Base-by-base conservation (phyloP, 2,329 filamentous ascomycete genomes). In the Fusarium sp. region DNA sequence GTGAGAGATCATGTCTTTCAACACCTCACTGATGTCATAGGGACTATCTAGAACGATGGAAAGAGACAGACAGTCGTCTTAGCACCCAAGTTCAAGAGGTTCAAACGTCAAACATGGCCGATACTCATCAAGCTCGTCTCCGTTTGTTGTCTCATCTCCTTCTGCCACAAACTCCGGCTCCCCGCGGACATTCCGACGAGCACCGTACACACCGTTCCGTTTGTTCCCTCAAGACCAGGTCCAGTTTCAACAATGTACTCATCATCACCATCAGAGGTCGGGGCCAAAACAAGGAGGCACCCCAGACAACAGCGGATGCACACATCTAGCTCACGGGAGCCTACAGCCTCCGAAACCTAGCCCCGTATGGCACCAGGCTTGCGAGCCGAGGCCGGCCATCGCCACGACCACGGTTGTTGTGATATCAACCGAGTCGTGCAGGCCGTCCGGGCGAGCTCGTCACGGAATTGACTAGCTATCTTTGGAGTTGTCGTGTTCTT, bases 321-420 rank as follows among this genome's bases (percentile, higher is more conserved):
- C 47, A 54, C 31, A 27, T 60, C 47, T 42, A 67, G 66, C n/a
- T n/a, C 42, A 27, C 73, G 72, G 72, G 38, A 27, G 29, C 69
- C 66, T 57, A 70, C 73, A 74, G 63, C 25, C 62, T 59, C 63
- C 58, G 71, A 57, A 54, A 65, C 42, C 58, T 25, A 63, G 29
- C 25, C 61, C 33, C 22, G 59, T 45, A 52, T 65, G 29, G 60
- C 64, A 68, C 50, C 35, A 50, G 35, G 31, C 45, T 31, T 52
- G 20, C 33, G 40, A 74, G 47, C 33, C 13, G 47, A 18, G n/a
- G 18, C 13, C 20, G 18, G 18, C 25, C 25, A 63, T 63, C 11
- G 13, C 31, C 22, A 40, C 61, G 61, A 31, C 33, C 25, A 25
- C 47, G 38, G 35, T 56, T 29, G 47, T n/a, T 29, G 45, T 54